Conservation (phyloP, 352 stramenopile species). For the Plasmopara halstedii region DNA sequence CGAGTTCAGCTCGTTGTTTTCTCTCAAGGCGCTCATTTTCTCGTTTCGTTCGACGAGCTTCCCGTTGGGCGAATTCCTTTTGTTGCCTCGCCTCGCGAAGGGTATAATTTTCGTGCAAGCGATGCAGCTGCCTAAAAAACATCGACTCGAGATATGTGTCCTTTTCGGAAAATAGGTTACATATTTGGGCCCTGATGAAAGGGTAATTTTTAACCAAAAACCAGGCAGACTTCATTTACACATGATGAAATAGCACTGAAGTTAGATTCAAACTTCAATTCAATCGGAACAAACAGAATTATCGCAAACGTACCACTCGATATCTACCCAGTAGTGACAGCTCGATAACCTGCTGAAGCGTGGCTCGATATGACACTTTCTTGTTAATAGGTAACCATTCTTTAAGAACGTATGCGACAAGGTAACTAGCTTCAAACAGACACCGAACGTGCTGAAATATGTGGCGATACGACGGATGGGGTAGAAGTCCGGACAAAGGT, state of each 20-base stretch:
- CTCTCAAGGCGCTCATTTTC: conserved; percentile 50
- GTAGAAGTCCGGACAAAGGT: conserved; percentile 63
- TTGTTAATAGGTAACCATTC: conserved; percentile 84
- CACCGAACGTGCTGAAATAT: conserved; percentile 69
- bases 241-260: conserved; percentile 5
- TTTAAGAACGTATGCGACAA: conserved; percentile 79
- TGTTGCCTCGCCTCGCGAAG: conserved; percentile 46
- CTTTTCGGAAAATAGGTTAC: conserved; percentile 65
- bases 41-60: conserved; percentile 47
- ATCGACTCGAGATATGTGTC: conserved; percentile 72
- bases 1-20: conserved; percentile 38
- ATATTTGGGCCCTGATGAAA: conserved; percentile 77
- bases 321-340: conserved; percentile 65
- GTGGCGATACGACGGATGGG: conserved; percentile 58
- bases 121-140: conserved; percentile 81
- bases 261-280: conserved; percentile 17
- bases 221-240: conserved; percentile 49
- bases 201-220: conserved; percentile 81
- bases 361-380: conserved; percentile 77
- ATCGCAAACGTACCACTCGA: conserved; percentile 44
- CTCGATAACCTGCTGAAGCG: conserved; percentile 75
- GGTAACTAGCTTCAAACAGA: conserved; percentile 78
- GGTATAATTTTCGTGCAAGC: conserved; percentile 57
- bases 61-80: conserved; percentile 50
- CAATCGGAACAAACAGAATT: not conserved